Evolutionary conservation across 2,329 filamentous ascomycete species (phyloP), one percentile per base, ranked within the genome.

Genomic region (Ophiosphaerella korrae): DNA sequence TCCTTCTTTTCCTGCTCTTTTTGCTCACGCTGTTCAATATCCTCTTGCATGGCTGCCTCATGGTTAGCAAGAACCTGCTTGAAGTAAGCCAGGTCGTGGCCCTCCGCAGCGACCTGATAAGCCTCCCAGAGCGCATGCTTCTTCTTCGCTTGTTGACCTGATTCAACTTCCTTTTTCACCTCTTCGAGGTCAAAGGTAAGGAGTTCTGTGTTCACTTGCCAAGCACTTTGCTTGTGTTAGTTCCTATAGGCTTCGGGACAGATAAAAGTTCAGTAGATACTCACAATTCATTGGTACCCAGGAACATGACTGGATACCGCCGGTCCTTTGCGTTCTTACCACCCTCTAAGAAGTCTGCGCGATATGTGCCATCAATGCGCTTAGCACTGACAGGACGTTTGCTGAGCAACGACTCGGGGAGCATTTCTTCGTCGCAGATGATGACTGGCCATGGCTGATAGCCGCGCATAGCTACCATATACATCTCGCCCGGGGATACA

Each of bases 281-380:
- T 85, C 78, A 99, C 94, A 99, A 97, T 81, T 97, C 93, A 68
- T 97, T 97, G 33, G 92, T 96, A 58, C 85, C 82, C 43, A 97
- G 79, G 73, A 96, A 97, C 93, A 97, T 97, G 68, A 97, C 87
- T 5, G 93, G 90, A 72, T 92, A 97, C 26, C 89, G 92, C 57
- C 93, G 85, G 74, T 97, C 92, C 55, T 87, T 84, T 36, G 84
- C 86, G 60, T 92, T 89, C 79, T 94, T 94, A 64, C 90, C 93
- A 53, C 89, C 92, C 65, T 96, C 92, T 35, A 87, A 85, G 70
- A 90, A 97, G 58, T 93, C 89, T 52, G 92, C 90, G 46, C 90
- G 87, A 73, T 94, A 96, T 35, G 88, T 89, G 50, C 93, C 93
- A 74, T 97, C 93, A 18, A 84, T 78, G 51, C 89, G 86, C 63